A percentile compares a stretch with the other conserved stretches of the same genome.
Evolutionary conservation across 2,329 filamentous ascomycete genomes (phyloP).

Genomic region (Aspergillus costaricaensis): DNA sequence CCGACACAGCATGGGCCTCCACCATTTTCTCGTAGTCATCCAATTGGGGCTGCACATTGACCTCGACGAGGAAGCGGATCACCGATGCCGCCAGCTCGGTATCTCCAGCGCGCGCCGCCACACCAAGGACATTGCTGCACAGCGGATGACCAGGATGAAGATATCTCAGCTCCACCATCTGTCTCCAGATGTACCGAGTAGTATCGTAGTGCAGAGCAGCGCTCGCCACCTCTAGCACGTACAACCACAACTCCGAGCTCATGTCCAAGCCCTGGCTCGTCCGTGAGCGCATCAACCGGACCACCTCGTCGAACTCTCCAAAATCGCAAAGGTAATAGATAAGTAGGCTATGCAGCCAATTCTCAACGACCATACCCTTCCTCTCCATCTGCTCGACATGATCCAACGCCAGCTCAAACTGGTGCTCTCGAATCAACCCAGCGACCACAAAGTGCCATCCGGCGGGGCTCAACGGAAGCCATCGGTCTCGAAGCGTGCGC

Average conservation of each 20-base stretch:
- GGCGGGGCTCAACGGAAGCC: constrained; percentile 64
- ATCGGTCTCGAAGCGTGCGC: constrained; percentile 64
- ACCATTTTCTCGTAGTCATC: constrained; percentile 81
- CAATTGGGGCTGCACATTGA: constrained; percentile 57
- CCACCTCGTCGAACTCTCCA: constrained; percentile 75
- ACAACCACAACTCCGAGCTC: constrained; percentile 64
- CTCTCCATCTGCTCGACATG: constrained; percentile 68
- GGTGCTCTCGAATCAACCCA: constrained; percentile 75
- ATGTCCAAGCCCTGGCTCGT: constrained; percentile 50
- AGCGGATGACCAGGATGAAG: constrained; percentile 65
- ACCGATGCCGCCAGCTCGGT: constrained; percentile 69
- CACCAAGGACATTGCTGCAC: constrained; percentile 68
- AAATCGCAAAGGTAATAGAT: constrained; percentile 71
- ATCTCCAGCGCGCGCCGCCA: constrained; percentile 70
- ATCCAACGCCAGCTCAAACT: constrained; percentile 77
- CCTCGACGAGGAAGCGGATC: constrained; percentile 64
- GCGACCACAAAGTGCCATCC: constrained; percentile 69
- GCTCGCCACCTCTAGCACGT: constrained; percentile 75
- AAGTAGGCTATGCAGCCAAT: constrained; percentile 79
- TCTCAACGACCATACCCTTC: constrained; percentile 57
- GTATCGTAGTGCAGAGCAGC: constrained; percentile 63
- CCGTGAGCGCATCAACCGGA: constrained; percentile 66
- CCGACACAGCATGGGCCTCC: constrained; percentile 64
- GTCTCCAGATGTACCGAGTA: constrained; percentile 71
- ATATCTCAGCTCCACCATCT: constrained; percentile 60